phyloP scores from a whole-genome alignment of 2,329 filamentous ascomycete species.

The Cladosporium sp. region DNA sequence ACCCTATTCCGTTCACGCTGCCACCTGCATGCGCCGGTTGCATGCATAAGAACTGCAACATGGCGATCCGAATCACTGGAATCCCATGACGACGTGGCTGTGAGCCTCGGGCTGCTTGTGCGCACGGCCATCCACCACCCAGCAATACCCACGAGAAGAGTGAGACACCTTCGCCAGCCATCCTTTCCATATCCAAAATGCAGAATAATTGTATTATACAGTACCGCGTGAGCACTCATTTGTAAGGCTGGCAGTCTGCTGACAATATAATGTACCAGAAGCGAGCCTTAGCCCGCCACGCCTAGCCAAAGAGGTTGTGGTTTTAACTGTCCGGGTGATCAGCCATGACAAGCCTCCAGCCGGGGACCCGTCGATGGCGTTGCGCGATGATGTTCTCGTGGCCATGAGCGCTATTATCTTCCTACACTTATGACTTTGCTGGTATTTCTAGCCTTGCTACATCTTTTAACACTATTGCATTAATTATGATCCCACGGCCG shows the following conservation, averaged over 20 bases:
- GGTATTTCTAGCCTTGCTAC: neutral
- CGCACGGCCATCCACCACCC: neutral
- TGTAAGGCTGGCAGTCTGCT: neutral
- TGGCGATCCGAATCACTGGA: neutral
- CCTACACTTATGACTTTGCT: neutral
- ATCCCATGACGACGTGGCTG: slow-evolving; percentile 4
- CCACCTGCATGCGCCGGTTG: neutral
- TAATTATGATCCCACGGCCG: neutral
- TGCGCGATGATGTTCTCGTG: neutral
- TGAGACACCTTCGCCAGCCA: neutral
- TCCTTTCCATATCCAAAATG: neutral
- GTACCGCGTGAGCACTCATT: neutral
- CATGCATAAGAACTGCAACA: neutral
- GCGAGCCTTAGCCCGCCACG: neutral
- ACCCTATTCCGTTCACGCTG: neutral
- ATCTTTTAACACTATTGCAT: neutral
- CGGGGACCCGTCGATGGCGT: neutral
- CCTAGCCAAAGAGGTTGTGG: neutral
- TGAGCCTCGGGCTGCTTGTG: neutral
- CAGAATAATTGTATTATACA: neutral
- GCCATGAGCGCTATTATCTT: neutral
- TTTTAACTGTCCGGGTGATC: slow-evolving; percentile 11
- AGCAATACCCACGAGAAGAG: neutral
- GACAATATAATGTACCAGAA: neutral
- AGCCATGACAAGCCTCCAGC: slow-evolving; percentile 3